Evolutionary conservation across 2,329 filamentous ascomycete species (phyloP).

Genomic region (Nemania serpens): DNA sequence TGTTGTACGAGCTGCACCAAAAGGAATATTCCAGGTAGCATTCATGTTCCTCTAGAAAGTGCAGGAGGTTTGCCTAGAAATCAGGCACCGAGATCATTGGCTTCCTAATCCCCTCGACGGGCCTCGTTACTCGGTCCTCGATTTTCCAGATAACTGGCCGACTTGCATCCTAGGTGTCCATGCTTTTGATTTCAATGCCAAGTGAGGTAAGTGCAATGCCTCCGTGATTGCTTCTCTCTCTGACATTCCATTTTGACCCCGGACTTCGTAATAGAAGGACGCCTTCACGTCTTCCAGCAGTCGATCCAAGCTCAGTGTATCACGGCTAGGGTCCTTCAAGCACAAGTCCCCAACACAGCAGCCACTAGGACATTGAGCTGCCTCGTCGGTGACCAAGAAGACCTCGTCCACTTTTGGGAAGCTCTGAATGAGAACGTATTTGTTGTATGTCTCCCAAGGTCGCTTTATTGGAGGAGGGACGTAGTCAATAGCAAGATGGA

Average conservation of each 20-base stretch:
- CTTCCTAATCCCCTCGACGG: background rate
- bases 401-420: slow-evolving; percentile 42
- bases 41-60: background rate
- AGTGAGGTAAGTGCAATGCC: slow-evolving; percentile 32
- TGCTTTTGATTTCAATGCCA: slow-evolving; percentile 39
- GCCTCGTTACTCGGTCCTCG: no score
- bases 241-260: slow-evolving; percentile 25
- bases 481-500: slow-evolving; percentile 52
- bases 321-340: slow-evolving; percentile 33
- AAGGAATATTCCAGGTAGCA: background rate
- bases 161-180: slow-evolving; percentile 17
- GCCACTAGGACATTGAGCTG: slow-evolving; percentile 19
- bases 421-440: slow-evolving; percentile 50
- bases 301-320: slow-evolving; percentile 30
- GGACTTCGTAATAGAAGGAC: slow-evolving; percentile 40
- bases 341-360: slow-evolving; percentile 27
- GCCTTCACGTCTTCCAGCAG: slow-evolving; percentile 38
- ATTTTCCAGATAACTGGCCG: background rate
- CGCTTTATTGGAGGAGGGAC: slow-evolving; percentile 49
- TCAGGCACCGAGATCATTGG: background rate
- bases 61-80: background rate
- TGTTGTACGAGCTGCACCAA: background rate
- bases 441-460: slow-evolving; percentile 58
- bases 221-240: slow-evolving; percentile 34
- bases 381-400: slow-evolving; percentile 42